Evolutionary conservation across 306 rosid species (phyloP).

Genomic region (Hylodesmum podocarpum): DNA sequence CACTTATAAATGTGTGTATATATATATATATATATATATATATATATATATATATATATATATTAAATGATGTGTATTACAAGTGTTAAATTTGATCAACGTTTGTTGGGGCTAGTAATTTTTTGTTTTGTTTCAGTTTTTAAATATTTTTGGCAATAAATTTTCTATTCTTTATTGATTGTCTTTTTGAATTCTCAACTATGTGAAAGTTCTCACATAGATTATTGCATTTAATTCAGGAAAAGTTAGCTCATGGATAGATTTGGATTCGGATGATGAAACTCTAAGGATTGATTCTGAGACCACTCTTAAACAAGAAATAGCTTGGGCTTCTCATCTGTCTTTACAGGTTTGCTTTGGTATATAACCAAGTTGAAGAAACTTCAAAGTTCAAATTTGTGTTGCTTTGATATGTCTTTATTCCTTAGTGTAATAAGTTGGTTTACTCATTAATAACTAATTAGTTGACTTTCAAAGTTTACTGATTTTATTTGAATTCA

Average conservation of each 20-base stretch:
- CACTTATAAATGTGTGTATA: background rate
- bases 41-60: too few species aligned
- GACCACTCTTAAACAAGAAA: slow-evolving; percentile 88
- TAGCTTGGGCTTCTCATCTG: slow-evolving; percentile 99
- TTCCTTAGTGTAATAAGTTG: background rate
- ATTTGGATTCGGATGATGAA: slow-evolving; percentile 89
- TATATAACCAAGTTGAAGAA: background rate
- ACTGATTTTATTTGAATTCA: background rate
- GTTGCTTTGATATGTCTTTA: background rate
- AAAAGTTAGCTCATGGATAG: slow-evolving; percentile 93
- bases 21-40: too few species aligned
- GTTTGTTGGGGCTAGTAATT: background rate
- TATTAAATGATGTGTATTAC: background rate
- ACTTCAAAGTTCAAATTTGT: slow-evolving; percentile 1
- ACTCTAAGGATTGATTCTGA: slow-evolving; percentile 73
- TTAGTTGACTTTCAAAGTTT: background rate
- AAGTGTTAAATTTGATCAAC: background rate
- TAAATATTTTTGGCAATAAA: background rate
- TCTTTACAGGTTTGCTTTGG: slow-evolving; percentile 79
- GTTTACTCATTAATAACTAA: background rate
- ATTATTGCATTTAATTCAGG: slow-evolving; percentile 47
- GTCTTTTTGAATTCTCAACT: background rate
- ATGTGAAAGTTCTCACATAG: slow-evolving; percentile 1
- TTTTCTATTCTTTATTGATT: background rate
- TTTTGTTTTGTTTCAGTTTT: background rate